Percentiles rank a stretch among this genome's conserved stretches.
Conservation (phyloP, 805 yeast species). For the Yarrowia porcina region DNA sequence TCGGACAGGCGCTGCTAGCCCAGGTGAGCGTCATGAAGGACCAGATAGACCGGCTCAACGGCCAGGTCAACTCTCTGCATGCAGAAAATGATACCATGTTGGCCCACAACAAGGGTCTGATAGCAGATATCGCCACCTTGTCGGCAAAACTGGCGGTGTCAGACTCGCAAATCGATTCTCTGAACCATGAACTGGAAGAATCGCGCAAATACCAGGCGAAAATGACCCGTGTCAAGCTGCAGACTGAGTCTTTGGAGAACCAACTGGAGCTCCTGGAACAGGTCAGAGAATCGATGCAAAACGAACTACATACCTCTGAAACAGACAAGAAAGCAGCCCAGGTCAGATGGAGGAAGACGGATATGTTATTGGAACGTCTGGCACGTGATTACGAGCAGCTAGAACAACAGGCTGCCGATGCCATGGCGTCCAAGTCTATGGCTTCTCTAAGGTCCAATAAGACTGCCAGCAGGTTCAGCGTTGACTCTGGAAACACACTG, state of each 20-base stretch:
- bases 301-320: not conserved
- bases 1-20: conserved; percentile 9
- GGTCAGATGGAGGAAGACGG: conserved; percentile 8
- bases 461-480: not conserved
- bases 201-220: conserved; percentile 9
- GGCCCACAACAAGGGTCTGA: not conserved
- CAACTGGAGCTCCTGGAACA: conserved; percentile 19
- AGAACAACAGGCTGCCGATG: conserved; percentile 7
- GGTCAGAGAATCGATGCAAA: not conserved
- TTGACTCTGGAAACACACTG: conserved; percentile 1
- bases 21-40: conserved; percentile 13
- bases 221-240: not conserved
- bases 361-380: conserved; percentile 11
- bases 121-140: not conserved
- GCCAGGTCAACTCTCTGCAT: conserved; percentile 1
- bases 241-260: conserved; percentile 5
- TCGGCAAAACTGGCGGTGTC: not conserved
- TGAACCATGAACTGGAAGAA: conserved; percentile 18
- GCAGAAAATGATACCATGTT: conserved; percentile 12
- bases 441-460: not conserved
- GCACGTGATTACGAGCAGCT: conserved; percentile 7
- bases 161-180: not conserved
- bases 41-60: conserved; percentile 19
- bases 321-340: conserved; percentile 1
- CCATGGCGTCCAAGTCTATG: conserved; percentile 3